Base-by-base conservation (phyloP, 2,329 filamentous ascomycete genomes). In the Emericellopsis cladophorae region DNA sequence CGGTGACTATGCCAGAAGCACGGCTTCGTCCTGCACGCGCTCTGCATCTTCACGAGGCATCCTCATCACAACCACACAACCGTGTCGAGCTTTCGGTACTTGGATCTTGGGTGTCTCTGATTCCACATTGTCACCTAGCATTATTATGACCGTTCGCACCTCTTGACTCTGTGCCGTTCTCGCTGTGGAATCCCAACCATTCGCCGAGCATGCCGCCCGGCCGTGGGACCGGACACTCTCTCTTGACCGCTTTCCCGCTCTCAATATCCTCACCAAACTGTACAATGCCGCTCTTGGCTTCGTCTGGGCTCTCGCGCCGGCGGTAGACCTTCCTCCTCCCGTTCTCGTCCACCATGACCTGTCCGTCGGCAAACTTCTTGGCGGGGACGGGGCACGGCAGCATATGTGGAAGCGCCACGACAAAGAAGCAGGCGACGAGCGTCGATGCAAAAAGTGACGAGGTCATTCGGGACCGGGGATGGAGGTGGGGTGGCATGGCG, bases 391-490 rank as follows among this genome's bases (percentile, higher is more conserved):
- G 92, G 57, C 92, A 98, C 2, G 92, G 92, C 15, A 98, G 75
- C 24, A 93, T 57, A 59, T 98, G 92, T 18, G 92, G 92, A 36
- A 95, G 70, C 24, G 78, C 86, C 40, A 98, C 92, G 46, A 98
- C 89, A 47, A 95, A 74, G 61, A 98, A 95, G 51, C 84, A 92
- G 26, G 88, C 80, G 46, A 85, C 72, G 41, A 96, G 75, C 1
- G 90, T 96, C n/a, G 84, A 86, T 39, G 87, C 88, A 67, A 98
- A 98, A 45, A 98, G 81, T 36, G 88, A 92, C 42, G 84, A 89
- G 52, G 92, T 98, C 67, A 87, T 85, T 53, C 86, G 81, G 50
- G 90, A 96, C 61, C 89, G 81, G 29, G 92, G 92, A 61, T 98
- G 92, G 34, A 98, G 79, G 64, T 90, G 83, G 46, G 86, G 84